A percentile compares a stretch with the other conserved stretches of the same genome.
phyloP scores from a whole-genome alignment of 2,329 filamentous ascomycete genomes.

The Xylariaceae sp. region DNA sequence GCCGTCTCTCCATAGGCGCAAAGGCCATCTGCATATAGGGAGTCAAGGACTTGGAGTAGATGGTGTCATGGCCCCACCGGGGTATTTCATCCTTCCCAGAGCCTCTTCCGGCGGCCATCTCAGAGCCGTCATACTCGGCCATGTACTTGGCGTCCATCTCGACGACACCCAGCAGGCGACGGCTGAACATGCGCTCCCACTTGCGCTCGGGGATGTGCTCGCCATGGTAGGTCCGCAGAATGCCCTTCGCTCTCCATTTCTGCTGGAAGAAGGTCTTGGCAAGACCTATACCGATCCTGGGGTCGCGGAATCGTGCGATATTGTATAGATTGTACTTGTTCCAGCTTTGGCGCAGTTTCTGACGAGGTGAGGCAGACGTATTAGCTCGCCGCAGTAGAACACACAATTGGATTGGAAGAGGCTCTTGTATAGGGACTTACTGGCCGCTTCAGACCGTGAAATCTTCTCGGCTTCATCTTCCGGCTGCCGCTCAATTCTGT shows the following conservation, averaged over 20 bases:
- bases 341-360: slow-evolving; percentile 97
- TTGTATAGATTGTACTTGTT: slow-evolving; percentile 98
- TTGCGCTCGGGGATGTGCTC: slow-evolving; percentile 91
- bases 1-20: slow-evolving; percentile 83
- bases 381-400: slow-evolving; percentile 4
- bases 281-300: slow-evolving; percentile 42
- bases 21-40: slow-evolving; percentile 98
- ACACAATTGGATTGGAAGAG: slow-evolving; percentile 11
- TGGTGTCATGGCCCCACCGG: neutral
- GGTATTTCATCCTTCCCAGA: slow-evolving; percentile 60
- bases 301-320: slow-evolving; percentile 59
- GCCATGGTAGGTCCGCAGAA: slow-evolving; percentile 86
- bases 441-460: slow-evolving; percentile 67
- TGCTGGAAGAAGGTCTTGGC: slow-evolving; percentile 88
- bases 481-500: slow-evolving; percentile 31
- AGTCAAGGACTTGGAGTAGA: slow-evolving; percentile 50
- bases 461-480: slow-evolving; percentile 62
- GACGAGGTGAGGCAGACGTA: slow-evolving; percentile 14
- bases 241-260: slow-evolving; percentile 91
- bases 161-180: slow-evolving; percentile 78
- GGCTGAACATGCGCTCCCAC: slow-evolving; percentile 92
- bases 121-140: slow-evolving; percentile 78
- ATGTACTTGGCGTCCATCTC: slow-evolving; percentile 83
- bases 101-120: slow-evolving; percentile 81
- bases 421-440: slow-evolving; percentile 48